Evolutionary conservation across 2,329 filamentous ascomycete genomes (phyloP).

Genomic region (Aspergillus terreus): DNA sequence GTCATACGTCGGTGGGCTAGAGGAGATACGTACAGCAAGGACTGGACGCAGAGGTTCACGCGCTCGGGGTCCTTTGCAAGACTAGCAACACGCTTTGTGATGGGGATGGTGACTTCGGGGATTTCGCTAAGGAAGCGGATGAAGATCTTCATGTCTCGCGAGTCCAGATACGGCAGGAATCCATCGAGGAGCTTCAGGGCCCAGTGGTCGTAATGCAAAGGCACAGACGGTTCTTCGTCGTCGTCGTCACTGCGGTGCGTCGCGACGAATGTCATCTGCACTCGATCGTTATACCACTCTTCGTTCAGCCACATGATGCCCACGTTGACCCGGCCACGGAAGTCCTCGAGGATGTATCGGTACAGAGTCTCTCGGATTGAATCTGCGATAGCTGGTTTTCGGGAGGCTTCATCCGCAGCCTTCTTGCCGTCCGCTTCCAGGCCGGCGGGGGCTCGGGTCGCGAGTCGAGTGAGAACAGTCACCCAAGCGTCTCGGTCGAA

Average conservation of each 20-base stretch:
- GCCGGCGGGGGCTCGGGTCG: constrained; percentile 71
- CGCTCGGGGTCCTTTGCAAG: constrained; percentile 62
- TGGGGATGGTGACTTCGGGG: constrained; percentile 67
- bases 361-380: constrained; percentile 77
- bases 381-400: constrained; percentile 47
- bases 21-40: constrained; percentile 47
- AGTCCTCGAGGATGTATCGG: constrained; percentile 85
- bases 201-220: constrained; percentile 71
- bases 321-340: constrained; percentile 80
- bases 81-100: constrained; percentile 68
- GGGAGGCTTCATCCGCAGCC: constrained; percentile 22
- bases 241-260: constrained; percentile 41
- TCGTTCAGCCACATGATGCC: constrained; percentile 94
- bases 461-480: constrained; percentile 78
- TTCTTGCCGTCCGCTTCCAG: constrained; percentile 52
- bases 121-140: constrained; percentile 91
- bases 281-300: constrained; percentile 92
- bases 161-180: constrained; percentile 85
- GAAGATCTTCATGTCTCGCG: constrained; percentile 75
- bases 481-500: constrained; percentile 89
- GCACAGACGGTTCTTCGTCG: constrained; percentile 46
- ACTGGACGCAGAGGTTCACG: constrained; percentile 55
- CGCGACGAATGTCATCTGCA: constrained; percentile 48
- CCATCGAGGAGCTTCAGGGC: constrained; percentile 78
- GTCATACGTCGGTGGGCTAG: neutral